These are phyloP conservation scores for Phlegmacium glaucopus DNA, from an alignment of 768 basidiomycete species.

Conservation along the genomic window DNA sequence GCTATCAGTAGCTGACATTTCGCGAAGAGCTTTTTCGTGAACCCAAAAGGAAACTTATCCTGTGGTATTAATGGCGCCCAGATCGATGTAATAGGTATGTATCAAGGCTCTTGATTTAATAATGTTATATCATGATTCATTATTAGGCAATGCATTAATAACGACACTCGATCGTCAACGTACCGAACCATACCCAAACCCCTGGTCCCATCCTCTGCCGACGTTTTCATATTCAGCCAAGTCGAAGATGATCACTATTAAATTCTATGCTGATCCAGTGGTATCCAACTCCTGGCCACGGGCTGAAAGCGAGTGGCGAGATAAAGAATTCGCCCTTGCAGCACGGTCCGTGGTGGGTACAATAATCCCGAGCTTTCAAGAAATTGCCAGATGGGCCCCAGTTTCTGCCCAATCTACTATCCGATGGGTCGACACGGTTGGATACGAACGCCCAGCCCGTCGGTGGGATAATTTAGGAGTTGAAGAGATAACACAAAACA, in stretches of 20 bases:
- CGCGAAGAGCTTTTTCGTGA: constrained; percentile 1
- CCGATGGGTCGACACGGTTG: background rate
- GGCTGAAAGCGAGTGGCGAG: constrained; percentile 5
- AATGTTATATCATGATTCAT: background rate
- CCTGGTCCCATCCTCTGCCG: constrained; percentile 4
- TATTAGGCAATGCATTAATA: constrained; percentile 1
- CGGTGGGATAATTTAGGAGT: constrained; percentile 2
- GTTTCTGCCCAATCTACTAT: background rate
- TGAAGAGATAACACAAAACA: background rate
- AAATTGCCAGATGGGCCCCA: constrained; percentile 3
- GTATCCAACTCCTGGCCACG: constrained; percentile 6
- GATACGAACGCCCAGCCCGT: background rate
- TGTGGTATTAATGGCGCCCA: no score
- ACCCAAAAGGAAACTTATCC: constrained; percentile 1
- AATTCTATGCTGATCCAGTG: constrained; percentile 1
- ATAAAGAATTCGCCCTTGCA: constrained; percentile 4
- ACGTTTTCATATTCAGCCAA: constrained; percentile 1
- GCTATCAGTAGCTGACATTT: no score
- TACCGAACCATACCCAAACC: constrained; percentile 2
- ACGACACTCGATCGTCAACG: background rate
- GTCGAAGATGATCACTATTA: constrained; percentile 2
- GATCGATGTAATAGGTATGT: constrained; percentile 2
- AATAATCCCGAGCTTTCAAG: background rate
- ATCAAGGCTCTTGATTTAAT: background rate
- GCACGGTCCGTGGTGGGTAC: background rate